Evolutionary conservation across 129 eudicot species (phyloP).

Genomic region (sunflower (Helianthus annuus)): HanXRQr2.0-SUNRISE NC_035444.2:55731365-55731864

Average conservation of each 20-base stretch:
- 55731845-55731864: constrained; percentile 8
- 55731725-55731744: constrained; percentile 62
- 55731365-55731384: neutral
- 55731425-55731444: constrained; percentile 22
- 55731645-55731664: constrained; percentile 92
- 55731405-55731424: neutral
- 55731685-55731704: constrained; percentile 73
- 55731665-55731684: constrained; percentile 69
- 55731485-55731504: constrained; percentile 92
- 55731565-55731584: neutral
- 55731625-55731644: constrained; percentile 86
- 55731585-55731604: neutral
- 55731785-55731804: neutral
- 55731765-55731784: constrained; percentile 73
- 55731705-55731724: constrained; percentile 86
- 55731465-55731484: constrained; percentile 77
- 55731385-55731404: neutral
- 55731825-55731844: neutral
- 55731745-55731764: constrained; percentile 94
- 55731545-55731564: constrained; percentile 76
- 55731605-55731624: neutral
- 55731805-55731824: neutral
- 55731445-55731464: constrained; percentile 89
- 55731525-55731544: constrained; percentile 94
- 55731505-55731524: constrained; percentile 87